Conservation (phyloP, 2,329 filamentous ascomycete species). For the Sarocladium strictum region DNA sequence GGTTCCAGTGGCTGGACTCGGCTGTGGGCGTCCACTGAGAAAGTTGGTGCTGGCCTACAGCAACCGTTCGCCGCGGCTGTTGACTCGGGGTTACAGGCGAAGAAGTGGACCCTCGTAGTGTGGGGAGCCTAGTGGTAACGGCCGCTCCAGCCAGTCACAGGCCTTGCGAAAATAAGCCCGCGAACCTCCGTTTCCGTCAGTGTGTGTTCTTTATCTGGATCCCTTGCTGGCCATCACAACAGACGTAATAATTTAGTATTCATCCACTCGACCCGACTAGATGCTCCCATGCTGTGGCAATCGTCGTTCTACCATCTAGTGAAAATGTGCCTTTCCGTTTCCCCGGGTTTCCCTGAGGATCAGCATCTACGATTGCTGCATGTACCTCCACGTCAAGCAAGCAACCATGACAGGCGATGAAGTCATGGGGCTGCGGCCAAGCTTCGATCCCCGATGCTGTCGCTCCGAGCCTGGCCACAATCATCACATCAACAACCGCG, state of each 20-base stretch:
- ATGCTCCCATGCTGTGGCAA: too few relatives aligned
- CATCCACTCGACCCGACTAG: too few relatives aligned
- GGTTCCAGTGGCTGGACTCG: constrained; percentile 1
- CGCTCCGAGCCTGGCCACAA: background rate
- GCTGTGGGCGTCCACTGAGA: background rate
- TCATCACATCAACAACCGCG: background rate
- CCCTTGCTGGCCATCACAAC: too few relatives aligned
- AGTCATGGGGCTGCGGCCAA: constrained; percentile 4
- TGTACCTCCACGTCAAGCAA: too few relatives aligned
- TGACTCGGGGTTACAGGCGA: constrained; percentile 8
- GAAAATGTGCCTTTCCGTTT: background rate
- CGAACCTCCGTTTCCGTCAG: constrained; percentile 6
- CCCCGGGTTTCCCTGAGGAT: background rate
- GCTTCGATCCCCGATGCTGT: constrained; percentile 6
- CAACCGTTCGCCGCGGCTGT: constrained; percentile 8
- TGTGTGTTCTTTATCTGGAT: too few relatives aligned
- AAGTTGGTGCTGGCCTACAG: too few relatives aligned
- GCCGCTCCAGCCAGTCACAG: constrained; percentile 7
- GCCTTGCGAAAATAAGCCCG: constrained; percentile 5
- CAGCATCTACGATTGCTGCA: background rate
- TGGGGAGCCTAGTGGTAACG: background rate
- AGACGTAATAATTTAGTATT: too few relatives aligned
- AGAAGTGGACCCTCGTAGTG: too few relatives aligned
- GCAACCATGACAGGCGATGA: constrained; percentile 6
- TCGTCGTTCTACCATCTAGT: background rate